Evolutionary conservation across 768 basidiomycete species (phyloP), one percentile per base, ranked within the genome.

Genomic region (Calvatia gigantea): DNA sequence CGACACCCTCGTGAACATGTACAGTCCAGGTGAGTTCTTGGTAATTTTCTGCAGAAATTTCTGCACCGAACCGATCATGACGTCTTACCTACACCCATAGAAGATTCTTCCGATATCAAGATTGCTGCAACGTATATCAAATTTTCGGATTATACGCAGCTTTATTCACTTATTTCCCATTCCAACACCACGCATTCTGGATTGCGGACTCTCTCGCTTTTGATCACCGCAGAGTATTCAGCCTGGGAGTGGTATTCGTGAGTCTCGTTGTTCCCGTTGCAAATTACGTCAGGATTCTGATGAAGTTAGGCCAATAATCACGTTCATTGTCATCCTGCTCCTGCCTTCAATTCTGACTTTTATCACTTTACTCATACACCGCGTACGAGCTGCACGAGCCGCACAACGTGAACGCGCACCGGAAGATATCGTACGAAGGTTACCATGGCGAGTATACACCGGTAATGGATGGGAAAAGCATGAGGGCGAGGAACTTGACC

Each of bases 171-270:
- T 55, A 89, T 95, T 56, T 70, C 77, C 21, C 70, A 79, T 25
- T 91, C 88, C 33, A 91, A 91, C 56, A 87, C 88, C 2, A 87
- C 89, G 19, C 88, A 92, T 64, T 84, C 85, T 33, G 90, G 89
- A 38, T 63, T 91, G 46, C 80, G 76, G 39, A 92, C 91, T 0
- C 77, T 93, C 27, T 88, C 89, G 1, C 72, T 93, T 23, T 74
- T 87, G 56, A 86, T 93, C 62, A 89, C 82, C 12, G 84, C 87
- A 4, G 87, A 90, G 59, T 88, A 86, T 64, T 86, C 88, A 12
- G 82, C 86, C 39, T 94, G 91, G 86, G 91, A 94, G 65, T 95
- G 93, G 91, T 93, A 92, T 66, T 92, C 89, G 90, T 92, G 62
- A 61, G 85, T 81, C 61, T 53, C 23, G 38, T 41, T n/a, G n/a